These are phyloP conservation scores for Phytophthora tubulina DNA, from an alignment of 352 stramenopile genomes.

Conservation along the genomic window DNA sequence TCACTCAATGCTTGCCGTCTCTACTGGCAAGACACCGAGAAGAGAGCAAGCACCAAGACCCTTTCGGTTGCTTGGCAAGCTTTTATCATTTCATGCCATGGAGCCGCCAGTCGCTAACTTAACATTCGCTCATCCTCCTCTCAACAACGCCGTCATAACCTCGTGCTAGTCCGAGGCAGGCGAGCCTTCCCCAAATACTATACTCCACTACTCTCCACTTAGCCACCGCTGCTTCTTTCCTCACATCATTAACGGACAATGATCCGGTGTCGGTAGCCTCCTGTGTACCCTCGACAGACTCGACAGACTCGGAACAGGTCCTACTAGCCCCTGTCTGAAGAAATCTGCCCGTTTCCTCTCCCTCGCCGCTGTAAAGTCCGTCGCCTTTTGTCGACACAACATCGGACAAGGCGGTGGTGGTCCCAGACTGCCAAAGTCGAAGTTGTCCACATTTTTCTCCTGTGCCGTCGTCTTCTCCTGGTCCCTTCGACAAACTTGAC, in stretches of 20 bases:
- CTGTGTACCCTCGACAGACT: slow-evolving; percentile 5
- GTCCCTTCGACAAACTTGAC: slow-evolving; percentile 11
- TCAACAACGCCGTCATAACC: neutral
- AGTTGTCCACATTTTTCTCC: slow-evolving; percentile 28
- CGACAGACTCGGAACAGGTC: neutral
- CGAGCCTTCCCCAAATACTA: slow-evolving; percentile 34
- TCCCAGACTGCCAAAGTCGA: slow-evolving; percentile 40
- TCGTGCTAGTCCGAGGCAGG: slow-evolving; percentile 2
- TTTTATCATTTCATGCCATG: slow-evolving; percentile 31
- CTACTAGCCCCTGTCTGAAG: neutral
- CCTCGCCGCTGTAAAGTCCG: slow-evolving; percentile 41
- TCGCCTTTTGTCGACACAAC: slow-evolving; percentile 52
- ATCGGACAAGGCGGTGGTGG: slow-evolving; percentile 43
- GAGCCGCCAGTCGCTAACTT: slow-evolving; percentile 29
- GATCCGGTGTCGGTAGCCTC: slow-evolving; percentile 12
- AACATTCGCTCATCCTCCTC: slow-evolving; percentile 21
- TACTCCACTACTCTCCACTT: slow-evolving; percentile 11
- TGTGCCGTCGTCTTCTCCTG: slow-evolving; percentile 7
- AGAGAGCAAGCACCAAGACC: slow-evolving; percentile 1
- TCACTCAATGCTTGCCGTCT: slow-evolving; percentile 5
- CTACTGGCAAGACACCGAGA: slow-evolving; percentile 5
- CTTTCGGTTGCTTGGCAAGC: slow-evolving; percentile 13
- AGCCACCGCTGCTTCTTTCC: neutral
- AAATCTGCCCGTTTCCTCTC: slow-evolving; percentile 29
- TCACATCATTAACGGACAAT: slow-evolving; percentile 28